These are phyloP conservation scores for Pythium brachiatum DNA, from an alignment of 352 stramenopile species.

Conservation along the genomic window DNA sequence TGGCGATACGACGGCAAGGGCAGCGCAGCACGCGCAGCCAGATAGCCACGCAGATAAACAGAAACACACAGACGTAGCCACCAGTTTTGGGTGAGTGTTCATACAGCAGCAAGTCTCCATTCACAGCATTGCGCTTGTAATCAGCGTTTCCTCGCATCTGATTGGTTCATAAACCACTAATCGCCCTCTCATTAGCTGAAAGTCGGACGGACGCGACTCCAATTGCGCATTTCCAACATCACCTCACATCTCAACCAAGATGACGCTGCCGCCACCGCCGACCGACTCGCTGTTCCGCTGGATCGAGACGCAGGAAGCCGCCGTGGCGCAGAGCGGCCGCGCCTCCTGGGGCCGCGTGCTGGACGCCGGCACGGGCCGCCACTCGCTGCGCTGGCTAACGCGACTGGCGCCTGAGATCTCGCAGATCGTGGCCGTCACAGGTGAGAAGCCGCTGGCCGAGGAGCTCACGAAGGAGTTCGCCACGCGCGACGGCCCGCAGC, in stretches of 20 bases:
- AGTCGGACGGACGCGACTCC: neutral
- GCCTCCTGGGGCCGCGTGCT: conserved; percentile 48
- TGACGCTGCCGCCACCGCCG: conserved; percentile 8
- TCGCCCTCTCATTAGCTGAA: conserved; percentile 10
- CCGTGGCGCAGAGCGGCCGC: neutral
- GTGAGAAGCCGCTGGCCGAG: conserved; percentile 38
- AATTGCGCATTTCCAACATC: conserved; percentile 1
- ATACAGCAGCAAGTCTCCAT: neutral
- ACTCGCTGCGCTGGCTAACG: conserved; percentile 83
- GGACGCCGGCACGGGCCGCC: conserved; percentile 78
- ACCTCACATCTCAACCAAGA: conserved; percentile 5
- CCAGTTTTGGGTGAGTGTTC: conserved; percentile 3
- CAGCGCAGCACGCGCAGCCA: too few species aligned
- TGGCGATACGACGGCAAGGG: neutral
- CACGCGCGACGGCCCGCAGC: neutral
- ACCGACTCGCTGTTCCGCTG: conserved; percentile 48
- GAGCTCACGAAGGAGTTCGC: conserved; percentile 28
- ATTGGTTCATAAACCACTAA: neutral
- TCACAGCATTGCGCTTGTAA: too few species aligned
- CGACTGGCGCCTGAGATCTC: conserved; percentile 34
- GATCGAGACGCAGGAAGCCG: conserved; percentile 41
- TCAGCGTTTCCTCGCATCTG: too few species aligned
- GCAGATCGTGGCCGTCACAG: conserved; percentile 50
- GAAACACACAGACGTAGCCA: neutral
- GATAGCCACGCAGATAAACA: too few species aligned